Conservation (phyloP, 2,329 filamentous ascomycete species). For the Capronia coronata region DNA sequence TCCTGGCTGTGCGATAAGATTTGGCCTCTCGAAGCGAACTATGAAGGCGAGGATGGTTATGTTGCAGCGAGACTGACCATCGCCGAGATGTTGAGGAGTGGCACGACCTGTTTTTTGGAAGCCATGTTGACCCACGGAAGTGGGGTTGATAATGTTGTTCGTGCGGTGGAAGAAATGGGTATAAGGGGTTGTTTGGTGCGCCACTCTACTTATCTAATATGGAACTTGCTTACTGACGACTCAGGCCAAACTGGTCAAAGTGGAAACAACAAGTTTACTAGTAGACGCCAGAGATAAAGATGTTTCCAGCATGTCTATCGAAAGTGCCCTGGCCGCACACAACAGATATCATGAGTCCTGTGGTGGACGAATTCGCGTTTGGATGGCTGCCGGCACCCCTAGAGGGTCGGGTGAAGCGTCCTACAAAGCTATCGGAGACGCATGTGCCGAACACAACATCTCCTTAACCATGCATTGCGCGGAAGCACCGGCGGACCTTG, state of each 20-base stretch:
- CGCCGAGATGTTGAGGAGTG: conserved; percentile 36
- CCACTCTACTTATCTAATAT: not conserved
- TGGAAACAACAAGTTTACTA: conserved; percentile 16
- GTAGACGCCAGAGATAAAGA: conserved; percentile 31
- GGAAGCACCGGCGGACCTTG: conserved; percentile 33
- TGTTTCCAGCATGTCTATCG: conserved; percentile 30
- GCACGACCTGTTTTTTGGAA: conserved; percentile 37
- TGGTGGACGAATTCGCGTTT: conserved; percentile 42
- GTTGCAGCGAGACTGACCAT: conserved; percentile 33
- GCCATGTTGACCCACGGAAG: conserved; percentile 33
- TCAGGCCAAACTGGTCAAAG: conserved; percentile 22
- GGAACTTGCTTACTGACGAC: not conserved
- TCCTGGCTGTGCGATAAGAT: conserved; percentile 34
- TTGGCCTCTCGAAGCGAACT: conserved; percentile 36
- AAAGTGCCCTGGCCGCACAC: conserved; percentile 26
- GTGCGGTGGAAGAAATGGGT: conserved; percentile 33
- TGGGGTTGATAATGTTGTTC: conserved; percentile 30
- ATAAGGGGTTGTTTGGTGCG: conserved; percentile 32
- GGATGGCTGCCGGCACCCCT: conserved; percentile 45
- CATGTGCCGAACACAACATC: conserved; percentile 37
- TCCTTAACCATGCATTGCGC: conserved; percentile 46
- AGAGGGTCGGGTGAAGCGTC: conserved; percentile 38
- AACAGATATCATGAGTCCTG: conserved; percentile 29
- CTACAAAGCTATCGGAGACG: conserved; percentile 39
- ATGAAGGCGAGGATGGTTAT: conserved; percentile 33